These are phyloP conservation scores for Dalbergia cultrata DNA, from an alignment of 306 rosid genomes.

Conservation along the genomic window DNA sequence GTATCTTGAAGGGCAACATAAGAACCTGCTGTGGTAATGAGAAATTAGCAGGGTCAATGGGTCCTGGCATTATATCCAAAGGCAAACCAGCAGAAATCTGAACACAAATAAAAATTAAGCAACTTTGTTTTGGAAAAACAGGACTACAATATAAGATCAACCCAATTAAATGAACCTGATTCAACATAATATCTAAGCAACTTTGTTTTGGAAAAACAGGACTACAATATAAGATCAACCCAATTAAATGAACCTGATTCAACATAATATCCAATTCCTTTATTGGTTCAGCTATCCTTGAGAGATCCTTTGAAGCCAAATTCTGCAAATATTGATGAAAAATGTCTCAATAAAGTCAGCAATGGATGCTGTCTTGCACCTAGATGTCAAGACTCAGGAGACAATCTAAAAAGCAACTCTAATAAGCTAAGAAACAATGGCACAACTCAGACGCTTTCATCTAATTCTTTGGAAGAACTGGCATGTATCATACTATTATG, in stretches of 20 bases:
- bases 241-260: slow-evolving; percentile 74
- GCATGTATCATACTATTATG: slow-evolving; percentile 17
- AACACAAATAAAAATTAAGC: slow-evolving; percentile 50
- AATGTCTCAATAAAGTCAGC: slow-evolving; percentile 21
- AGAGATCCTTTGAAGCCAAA: slow-evolving; percentile 77
- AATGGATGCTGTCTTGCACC: not conserved
- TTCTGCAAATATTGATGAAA: slow-evolving; percentile 62
- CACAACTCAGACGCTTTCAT: slow-evolving; percentile 4
- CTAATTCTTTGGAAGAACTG: slow-evolving; percentile 25
- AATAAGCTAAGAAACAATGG: not conserved
- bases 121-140: slow-evolving; percentile 33
- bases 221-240: slow-evolving; percentile 26
- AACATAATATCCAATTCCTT: slow-evolving; percentile 89
- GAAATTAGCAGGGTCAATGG: slow-evolving; percentile 86
- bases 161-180: slow-evolving; percentile 70
- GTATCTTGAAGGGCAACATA: slow-evolving; percentile 40
- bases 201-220: slow-evolving; percentile 25
- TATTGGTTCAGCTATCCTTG: slow-evolving; percentile 77
- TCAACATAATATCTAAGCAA: slow-evolving; percentile 87
- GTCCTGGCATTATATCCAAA: slow-evolving; percentile 97
- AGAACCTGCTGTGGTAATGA: slow-evolving; percentile 94
- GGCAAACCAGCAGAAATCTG: slow-evolving; percentile 87
- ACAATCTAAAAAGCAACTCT: slow-evolving; percentile 31
- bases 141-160: slow-evolving; percentile 19
- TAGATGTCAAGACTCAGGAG: not conserved